A percentile compares a stretch with the other conserved stretches of the same genome.
These are phyloP conservation scores for Pseudotsuga menziesii DNA, from an alignment of 75 land plant genomes.

Conservation along the genomic window DNA sequence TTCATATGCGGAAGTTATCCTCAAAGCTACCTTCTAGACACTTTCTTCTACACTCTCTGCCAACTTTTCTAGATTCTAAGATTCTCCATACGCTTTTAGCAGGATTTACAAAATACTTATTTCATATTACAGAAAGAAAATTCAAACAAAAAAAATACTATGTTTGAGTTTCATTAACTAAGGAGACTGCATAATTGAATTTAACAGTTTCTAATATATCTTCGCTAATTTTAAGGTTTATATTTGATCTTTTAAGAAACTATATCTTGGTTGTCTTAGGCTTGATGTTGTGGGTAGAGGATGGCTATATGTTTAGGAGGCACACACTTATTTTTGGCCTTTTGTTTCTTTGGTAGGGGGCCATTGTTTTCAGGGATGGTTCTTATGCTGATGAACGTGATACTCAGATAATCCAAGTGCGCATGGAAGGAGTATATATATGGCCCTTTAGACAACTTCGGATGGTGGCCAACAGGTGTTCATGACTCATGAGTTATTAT, in stretches of 20 bases:
- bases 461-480: conserved; percentile 83
- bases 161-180: not conserved
- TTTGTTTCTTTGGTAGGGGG: conserved; percentile 48
- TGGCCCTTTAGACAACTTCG: conserved; percentile 98
- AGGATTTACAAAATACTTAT: not conserved
- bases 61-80: not conserved
- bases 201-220: not conserved
- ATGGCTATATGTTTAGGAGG: not conserved
- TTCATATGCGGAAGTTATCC: not conserved
- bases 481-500: conserved; percentile 3
- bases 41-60: not conserved
- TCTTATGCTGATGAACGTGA: conserved; percentile 46
- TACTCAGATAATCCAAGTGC: conserved; percentile 57
- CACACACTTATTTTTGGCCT: not conserved
- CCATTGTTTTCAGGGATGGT: conserved; percentile 76
- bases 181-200: not conserved
- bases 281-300: not conserved
- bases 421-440: conserved; percentile 90
- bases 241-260: not conserved
- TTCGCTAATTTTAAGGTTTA: not conserved
- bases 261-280: conserved; percentile 2
- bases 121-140: not conserved
- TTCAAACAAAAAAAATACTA: not conserved
- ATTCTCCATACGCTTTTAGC: not conserved
- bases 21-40: not conserved